Evolutionary conservation across 805 yeast species (phyloP).

Genomic region (Starmerella riodocensis): DNA sequence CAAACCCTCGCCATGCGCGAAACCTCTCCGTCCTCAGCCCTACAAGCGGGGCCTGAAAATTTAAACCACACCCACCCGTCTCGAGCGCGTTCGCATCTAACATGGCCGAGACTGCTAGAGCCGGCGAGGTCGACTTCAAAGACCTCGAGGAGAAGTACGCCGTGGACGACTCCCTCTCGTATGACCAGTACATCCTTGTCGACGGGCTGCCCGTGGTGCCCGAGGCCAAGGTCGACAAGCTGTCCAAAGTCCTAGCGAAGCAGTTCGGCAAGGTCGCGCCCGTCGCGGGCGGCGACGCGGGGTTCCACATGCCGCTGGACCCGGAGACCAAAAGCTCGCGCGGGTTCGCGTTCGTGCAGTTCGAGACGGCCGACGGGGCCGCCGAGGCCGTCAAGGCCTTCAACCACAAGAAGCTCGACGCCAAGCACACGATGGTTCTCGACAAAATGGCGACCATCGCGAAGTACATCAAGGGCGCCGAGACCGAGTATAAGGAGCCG

Average conservation of each 20-base stretch:
- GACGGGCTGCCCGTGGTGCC: constrained; percentile 97
- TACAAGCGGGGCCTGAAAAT: too few relatives aligned
- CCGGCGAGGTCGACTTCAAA: constrained; percentile 45
- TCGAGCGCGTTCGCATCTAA: background rate
- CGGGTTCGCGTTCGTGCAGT: constrained; percentile 75
- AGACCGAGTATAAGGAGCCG: constrained; percentile 55
- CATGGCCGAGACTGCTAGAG: constrained; percentile 11
- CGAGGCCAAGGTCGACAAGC: constrained; percentile 67
- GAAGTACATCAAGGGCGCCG: constrained; percentile 30
- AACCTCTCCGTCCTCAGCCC: too few relatives aligned
- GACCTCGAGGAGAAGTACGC: constrained; percentile 71
- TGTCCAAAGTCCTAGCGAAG: constrained; percentile 74
- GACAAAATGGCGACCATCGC: constrained; percentile 45
- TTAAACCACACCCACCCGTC: background rate
- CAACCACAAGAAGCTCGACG: constrained; percentile 84
- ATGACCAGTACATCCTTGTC: constrained; percentile 69
- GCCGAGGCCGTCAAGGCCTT: constrained; percentile 64
- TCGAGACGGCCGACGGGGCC: constrained; percentile 51
- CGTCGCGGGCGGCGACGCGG: constrained; percentile 34
- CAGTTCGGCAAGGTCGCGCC: constrained; percentile 67
- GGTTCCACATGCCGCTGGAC: constrained; percentile 67
- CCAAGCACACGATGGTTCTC: constrained; percentile 76
- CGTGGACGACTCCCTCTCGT: constrained; percentile 45
- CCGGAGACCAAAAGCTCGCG: constrained; percentile 54
- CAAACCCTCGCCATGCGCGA: too few relatives aligned